A percentile compares a stretch with the other conserved stretches of the same genome.
phyloP scores from a whole-genome alignment of 2,329 filamentous ascomycete genomes.

The Raffaelea arxii region DNA sequence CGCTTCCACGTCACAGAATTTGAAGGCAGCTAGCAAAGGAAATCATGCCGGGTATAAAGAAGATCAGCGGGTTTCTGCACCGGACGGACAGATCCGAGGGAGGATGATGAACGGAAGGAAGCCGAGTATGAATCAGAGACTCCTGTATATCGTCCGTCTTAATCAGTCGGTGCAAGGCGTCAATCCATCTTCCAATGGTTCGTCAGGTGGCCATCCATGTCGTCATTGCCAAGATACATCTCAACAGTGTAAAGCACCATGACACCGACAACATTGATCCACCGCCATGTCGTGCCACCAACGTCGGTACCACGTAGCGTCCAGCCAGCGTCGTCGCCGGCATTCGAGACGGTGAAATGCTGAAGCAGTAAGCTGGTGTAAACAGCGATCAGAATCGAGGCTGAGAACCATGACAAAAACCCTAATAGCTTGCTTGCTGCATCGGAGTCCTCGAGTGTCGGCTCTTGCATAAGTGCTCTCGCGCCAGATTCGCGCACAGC shows the following conservation, averaged over 20 bases:
- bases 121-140: too few species aligned
- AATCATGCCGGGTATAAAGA: too few species aligned
- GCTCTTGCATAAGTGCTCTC: conserved; percentile 72
- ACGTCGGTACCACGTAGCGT: conserved; percentile 71
- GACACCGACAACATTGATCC: conserved; percentile 83
- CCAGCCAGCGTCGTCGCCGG: conserved; percentile 61
- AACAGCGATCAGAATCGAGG: conserved; percentile 87
- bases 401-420: conserved; percentile 86
- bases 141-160: background rate
- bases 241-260: conserved; percentile 88
- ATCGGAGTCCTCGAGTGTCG: conserved; percentile 75
- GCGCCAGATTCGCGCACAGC: conserved; percentile 83
- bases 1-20: too few species aligned
- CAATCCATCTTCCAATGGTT: conserved; percentile 92
- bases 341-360: conserved; percentile 70
- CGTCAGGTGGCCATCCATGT: conserved; percentile 61
- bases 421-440: conserved; percentile 71
- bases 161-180: conserved; percentile 21
- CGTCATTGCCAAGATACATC: conserved; percentile 74
- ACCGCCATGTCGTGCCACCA: conserved; percentile 82
- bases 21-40: too few species aligned
- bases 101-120: too few species aligned
- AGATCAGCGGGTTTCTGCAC: too few species aligned
- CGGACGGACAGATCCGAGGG: too few species aligned
- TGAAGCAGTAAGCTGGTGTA: conserved; percentile 94